Conservation (phyloP, 106 monocot genomes). For the Dioscorea zingiberensis region DNA sequence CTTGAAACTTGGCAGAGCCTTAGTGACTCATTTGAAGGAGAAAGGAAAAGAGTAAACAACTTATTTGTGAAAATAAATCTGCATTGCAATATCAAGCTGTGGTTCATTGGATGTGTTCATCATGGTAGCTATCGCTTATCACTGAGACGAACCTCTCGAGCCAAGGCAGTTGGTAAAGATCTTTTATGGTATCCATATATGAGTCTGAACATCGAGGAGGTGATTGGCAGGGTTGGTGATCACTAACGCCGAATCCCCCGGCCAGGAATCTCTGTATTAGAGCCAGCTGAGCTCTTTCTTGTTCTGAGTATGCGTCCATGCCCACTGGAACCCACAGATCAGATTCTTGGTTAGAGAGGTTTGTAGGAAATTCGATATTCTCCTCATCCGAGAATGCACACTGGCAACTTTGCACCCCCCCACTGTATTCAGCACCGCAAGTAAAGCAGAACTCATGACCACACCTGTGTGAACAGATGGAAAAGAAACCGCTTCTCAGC, state of each 20-base stretch:
- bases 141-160: constrained; percentile 95
- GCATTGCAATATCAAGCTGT: not conserved
- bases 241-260: constrained; percentile 57
- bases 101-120: constrained; percentile 56
- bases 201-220: constrained; percentile 80
- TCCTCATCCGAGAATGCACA: constrained; percentile 32
- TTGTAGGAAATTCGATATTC: constrained; percentile 12
- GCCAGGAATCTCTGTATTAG: constrained; percentile 85
- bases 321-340: constrained; percentile 45
- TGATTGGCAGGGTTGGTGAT: constrained; percentile 40
- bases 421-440: constrained; percentile 48
- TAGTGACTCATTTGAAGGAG: too few species aligned
- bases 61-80: not conserved
- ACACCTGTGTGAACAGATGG: constrained; percentile 35
- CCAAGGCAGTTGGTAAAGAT: constrained; percentile 94
- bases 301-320: constrained; percentile 70
- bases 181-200: constrained; percentile 81
- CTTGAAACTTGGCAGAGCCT: too few species aligned
- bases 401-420: constrained; percentile 48
- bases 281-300: constrained; percentile 81
- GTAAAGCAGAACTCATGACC: constrained; percentile 70
- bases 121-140: constrained; percentile 72
- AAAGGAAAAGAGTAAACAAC: too few species aligned
- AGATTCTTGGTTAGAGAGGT: constrained; percentile 23
- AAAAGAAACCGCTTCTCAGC: not conserved